Conservation (phyloP, 2,329 filamentous ascomycete genomes). For the Blastomyces gilchristii region DNA sequence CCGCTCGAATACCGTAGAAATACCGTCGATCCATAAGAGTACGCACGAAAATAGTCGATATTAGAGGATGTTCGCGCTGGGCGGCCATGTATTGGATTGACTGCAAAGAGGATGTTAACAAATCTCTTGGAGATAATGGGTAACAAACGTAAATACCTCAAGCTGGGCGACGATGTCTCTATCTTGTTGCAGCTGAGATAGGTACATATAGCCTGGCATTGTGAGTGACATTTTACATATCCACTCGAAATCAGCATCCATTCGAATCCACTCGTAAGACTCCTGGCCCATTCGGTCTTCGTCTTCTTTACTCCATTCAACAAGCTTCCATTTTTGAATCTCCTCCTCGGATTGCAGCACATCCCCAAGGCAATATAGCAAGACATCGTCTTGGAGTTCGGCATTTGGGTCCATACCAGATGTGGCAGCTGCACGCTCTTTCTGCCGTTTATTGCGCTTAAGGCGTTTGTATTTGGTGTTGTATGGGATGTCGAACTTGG, state of each 20-base stretch:
- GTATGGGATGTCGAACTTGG: slow-evolving; percentile 89
- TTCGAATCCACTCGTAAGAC: slow-evolving; percentile 96
- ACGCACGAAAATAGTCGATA: slow-evolving; percentile 78
- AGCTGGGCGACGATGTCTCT: slow-evolving; percentile 85
- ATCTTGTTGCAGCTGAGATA: slow-evolving; percentile 94
- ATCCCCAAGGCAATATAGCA: slow-evolving; percentile 87
- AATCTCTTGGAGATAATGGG: not conserved
- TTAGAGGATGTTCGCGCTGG: slow-evolving; percentile 62
- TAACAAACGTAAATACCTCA: slow-evolving; percentile 34
- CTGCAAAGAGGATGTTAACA: slow-evolving; percentile 24
- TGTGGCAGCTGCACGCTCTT: slow-evolving; percentile 60
- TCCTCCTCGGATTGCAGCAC: slow-evolving; percentile 77
- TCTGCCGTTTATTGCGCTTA: slow-evolving; percentile 74
- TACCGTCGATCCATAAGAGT: slow-evolving; percentile 88
- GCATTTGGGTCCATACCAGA: slow-evolving; percentile 52
- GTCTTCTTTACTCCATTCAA: slow-evolving; percentile 81
- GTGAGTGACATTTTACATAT: slow-evolving; percentile 71
- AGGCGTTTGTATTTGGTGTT: slow-evolving; percentile 98
- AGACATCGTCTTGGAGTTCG: slow-evolving; percentile 65
- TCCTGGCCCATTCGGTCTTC: slow-evolving; percentile 89
- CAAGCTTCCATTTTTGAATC: slow-evolving; percentile 68
- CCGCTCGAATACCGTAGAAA: slow-evolving; percentile 81
- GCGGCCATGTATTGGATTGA: slow-evolving; percentile 64
- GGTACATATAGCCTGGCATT: slow-evolving; percentile 94
- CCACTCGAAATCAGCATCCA: slow-evolving; percentile 98